Evolutionary conservation across 192 early-diverging fungal species (phyloP), one percentile per base, ranked within the genome.

Genomic region (Gaertneriomyces semiglobifer): DNA sequence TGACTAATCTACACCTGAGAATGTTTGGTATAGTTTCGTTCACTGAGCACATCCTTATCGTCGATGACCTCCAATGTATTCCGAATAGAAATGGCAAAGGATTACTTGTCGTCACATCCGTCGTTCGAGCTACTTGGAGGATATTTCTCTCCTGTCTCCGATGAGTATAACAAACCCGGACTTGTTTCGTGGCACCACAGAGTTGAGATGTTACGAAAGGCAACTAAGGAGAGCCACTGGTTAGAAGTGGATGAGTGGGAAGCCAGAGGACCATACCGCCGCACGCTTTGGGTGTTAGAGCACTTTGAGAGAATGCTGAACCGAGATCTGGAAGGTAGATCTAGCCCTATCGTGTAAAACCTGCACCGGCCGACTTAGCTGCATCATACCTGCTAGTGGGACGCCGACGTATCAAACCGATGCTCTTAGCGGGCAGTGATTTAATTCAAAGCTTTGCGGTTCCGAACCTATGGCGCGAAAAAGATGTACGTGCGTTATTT

Each of bases 241-340:
- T 73, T 99, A 20, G 95, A 95, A 91, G 93, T 96, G 12, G 96
- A 99, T 79, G 79, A 84, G 53, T 99, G 95, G 95, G 96, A 99
- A 69, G 81, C 88, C 51, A 58, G 85, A 58, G 91, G 94, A 72
- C 68, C 76, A 12, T 96, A 93, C 65, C 86, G 88, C 67, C 77
- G 90, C 18, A 98, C 96, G 0, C 92, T 90, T 1, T 77, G 88
- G 66, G 96, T 98, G 3, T 70, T 99, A 19, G 93, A 96, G 79
- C 97, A 99, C 73, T 96, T 99, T 78, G 85, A 98, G 68, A 74
- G 90, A 2, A 84, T 94, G 74, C 72, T 98, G 62, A 98, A 98
- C 70, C 81, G 71, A 1, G 74, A 79, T 0, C 25, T 59, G 40
- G 25, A 40, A 6, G 55, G n/a, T 57, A 57, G 25, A 33, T 2